Evolutionary conservation across 345 rosid genomes (phyloP).

Genomic region (Moringa oleifera): DNA sequence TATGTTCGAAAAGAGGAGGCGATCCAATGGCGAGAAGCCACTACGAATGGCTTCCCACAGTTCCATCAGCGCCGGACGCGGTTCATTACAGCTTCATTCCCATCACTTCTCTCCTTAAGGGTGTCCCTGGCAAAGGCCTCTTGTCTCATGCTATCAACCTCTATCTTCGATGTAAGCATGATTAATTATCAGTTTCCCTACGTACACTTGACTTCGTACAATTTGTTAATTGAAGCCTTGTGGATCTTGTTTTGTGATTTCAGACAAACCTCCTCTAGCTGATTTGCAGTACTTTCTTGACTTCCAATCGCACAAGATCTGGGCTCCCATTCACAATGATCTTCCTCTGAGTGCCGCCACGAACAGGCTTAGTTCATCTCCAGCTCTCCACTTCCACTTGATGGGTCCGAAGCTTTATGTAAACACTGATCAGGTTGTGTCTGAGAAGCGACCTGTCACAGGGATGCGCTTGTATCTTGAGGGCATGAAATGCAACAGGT

Average conservation of each 20-base stretch:
- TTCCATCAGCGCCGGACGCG: slow-evolving; percentile 64
- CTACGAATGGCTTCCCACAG: slow-evolving; percentile 88
- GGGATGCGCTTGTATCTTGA: slow-evolving; percentile 87
- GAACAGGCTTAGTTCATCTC: slow-evolving; percentile 42
- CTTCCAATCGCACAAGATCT: slow-evolving; percentile 63
- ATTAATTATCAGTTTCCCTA: too few species aligned
- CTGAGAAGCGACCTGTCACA: slow-evolving; percentile 55
- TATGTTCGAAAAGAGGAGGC: slow-evolving; percentile 74
- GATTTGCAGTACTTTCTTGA: slow-evolving; percentile 75
- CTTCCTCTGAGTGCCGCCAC: slow-evolving; percentile 76
- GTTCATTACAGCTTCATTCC: slow-evolving; percentile 71
- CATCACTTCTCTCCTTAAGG: slow-evolving; percentile 80
- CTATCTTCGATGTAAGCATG: slow-evolving; percentile 85
- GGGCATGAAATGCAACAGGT: slow-evolving; percentile 93
- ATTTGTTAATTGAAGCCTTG: too few species aligned
- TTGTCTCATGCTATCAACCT: slow-evolving; percentile 93
- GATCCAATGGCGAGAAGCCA: slow-evolving; percentile 48
- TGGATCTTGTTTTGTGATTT: neutral
- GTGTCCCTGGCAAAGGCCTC: slow-evolving; percentile 76
- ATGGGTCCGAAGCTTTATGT: slow-evolving; percentile 91
- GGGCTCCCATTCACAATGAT: slow-evolving; percentile 96
- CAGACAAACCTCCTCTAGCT: slow-evolving; percentile 81
- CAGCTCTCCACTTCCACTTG: slow-evolving; percentile 59
- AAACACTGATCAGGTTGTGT: slow-evolving; percentile 67
- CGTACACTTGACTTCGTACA: too few species aligned